Evolutionary conservation across 2,329 filamentous ascomycete species (phyloP), one percentile per base, ranked within the genome.

Genomic region (Pyrenophora graminea): DNA sequence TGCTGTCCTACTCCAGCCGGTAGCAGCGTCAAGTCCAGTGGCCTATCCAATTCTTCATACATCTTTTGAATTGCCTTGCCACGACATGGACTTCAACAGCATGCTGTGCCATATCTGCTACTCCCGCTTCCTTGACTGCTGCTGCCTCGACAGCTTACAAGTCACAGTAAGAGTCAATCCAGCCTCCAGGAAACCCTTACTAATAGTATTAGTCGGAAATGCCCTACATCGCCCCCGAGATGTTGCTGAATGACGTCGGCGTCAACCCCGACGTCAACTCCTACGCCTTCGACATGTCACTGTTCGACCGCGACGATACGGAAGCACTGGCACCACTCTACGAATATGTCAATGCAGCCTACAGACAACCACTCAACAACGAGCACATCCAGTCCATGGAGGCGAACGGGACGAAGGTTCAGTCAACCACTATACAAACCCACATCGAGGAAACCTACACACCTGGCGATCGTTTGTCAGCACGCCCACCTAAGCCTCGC

Each of bases 361-460:
- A 45, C 18, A 19, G 48, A 30, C 27, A 48, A 45, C 15, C 40
- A 40, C 47, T 62, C n/a, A 19, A 59, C 21, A 44, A 56, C 18
- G 51, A 59, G 19, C 18, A 55, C 52, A 25, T 62, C 1, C 45
- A 39, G 19, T 37, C 23, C 39, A 56, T 71, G 1, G 55, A 71
- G 18, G 50, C 52, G 6, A 58, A 71, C 25, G 62, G 59, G n/a
- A 72, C 70, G 1, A 64, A 50, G 1, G 54, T 72, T 6, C 62
- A 61, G 38, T 45, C 56, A 13, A 53, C 30, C 44, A 72, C 69
- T 4, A 56, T 72, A 1, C 58, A 63, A 32, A 55, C 45, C 6
- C 62, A 69, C 38, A 44, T 71, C 33, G 58, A 67, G 13, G 63
- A 61, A 33, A 68, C 53, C 31, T 72, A 73, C 39, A 62, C 56